Evolutionary conservation across 2,329 filamentous ascomycete genomes (phyloP).

Genomic region (Trichophaea hybrida): DNA sequence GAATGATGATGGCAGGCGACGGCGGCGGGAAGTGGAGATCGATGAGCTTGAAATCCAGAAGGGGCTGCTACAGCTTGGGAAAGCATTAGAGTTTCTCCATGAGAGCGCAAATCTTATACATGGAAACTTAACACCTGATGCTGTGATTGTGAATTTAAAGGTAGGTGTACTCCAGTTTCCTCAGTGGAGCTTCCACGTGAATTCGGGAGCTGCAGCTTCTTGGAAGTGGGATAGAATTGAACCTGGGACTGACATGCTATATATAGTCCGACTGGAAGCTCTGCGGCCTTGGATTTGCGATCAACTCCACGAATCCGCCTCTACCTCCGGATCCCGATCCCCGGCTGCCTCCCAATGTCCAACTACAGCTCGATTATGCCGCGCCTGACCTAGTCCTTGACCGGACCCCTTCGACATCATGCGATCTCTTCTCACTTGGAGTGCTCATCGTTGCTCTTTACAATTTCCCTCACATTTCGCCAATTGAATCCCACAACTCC

Average conservation of each 20-base stretch:
- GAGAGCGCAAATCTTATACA: conserved; percentile 90
- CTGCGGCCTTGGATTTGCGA: conserved; percentile 80
- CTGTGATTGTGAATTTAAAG: conserved; percentile 88
- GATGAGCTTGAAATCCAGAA: conserved; percentile 98
- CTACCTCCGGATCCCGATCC: conserved; percentile 52
- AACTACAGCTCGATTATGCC: conserved; percentile 82
- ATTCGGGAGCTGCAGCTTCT: neutral
- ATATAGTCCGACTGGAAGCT: conserved; percentile 90
- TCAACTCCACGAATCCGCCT: conserved; percentile 64
- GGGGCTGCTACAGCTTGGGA: conserved; percentile 79
- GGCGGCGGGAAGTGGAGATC: conserved; percentile 72
- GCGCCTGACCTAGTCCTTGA: conserved; percentile 93
- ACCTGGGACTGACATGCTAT: neutral
- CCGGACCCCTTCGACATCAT: conserved; percentile 65
- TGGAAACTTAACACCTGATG: conserved; percentile 85
- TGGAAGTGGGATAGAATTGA: neutral
- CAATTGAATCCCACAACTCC: conserved; percentile 67
- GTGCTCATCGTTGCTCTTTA: conserved; percentile 80
- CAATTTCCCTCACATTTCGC: conserved; percentile 83
- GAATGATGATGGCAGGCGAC: conserved; percentile 56
- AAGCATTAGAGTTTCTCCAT: conserved; percentile 87
- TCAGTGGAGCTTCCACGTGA: neutral
- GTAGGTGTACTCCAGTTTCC: conserved; percentile 30
- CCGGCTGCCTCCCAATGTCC: conserved; percentile 64
- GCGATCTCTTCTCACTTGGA: conserved; percentile 89